Evolutionary conservation across 106 monocot genomes (phyloP).

Genomic region (Allium sativum): DNA sequence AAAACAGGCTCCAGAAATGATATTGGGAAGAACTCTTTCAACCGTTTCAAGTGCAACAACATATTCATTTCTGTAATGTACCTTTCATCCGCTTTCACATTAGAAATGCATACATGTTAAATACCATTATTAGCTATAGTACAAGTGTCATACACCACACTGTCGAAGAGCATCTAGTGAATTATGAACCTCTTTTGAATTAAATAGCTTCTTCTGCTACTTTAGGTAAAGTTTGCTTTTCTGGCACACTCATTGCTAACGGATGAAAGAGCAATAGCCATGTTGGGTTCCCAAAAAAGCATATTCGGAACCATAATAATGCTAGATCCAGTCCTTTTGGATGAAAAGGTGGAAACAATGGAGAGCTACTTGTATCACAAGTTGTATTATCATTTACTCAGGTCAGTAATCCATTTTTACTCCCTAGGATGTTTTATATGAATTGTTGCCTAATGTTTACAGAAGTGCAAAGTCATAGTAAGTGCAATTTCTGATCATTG

Average conservation of each 20-base stretch:
- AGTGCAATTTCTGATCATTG: too few species aligned
- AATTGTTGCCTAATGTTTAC: too few species aligned
- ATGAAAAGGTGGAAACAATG: slow-evolving; percentile 54
- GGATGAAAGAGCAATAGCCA: slow-evolving; percentile 35
- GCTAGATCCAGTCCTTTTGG: slow-evolving; percentile 54
- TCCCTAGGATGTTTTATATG: too few species aligned
- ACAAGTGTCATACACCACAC: too few species aligned
- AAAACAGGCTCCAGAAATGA: slow-evolving; percentile 59
- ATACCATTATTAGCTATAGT: too few species aligned
- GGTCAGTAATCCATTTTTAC: too few species aligned
- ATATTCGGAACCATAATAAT: slow-evolving; percentile 80
- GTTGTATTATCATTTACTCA: too few species aligned
- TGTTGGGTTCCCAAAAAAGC: slow-evolving; percentile 44
- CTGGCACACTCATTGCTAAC: slow-evolving; percentile 66
- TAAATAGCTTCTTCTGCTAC: not conserved
- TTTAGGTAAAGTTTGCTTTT: slow-evolving; percentile 83
- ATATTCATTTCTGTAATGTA: not conserved
- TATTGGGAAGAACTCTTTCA: slow-evolving; percentile 71
- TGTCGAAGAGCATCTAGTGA: too few species aligned
- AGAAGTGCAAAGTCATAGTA: too few species aligned
- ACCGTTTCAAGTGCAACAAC: slow-evolving; percentile 60
- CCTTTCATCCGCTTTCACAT: not conserved
- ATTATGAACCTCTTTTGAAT: too few species aligned
- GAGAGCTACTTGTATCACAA: too few species aligned
- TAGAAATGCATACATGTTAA: not conserved